Conservation (phyloP, 805 yeast genomes). For the Blastobotrys attinorum region DNA sequence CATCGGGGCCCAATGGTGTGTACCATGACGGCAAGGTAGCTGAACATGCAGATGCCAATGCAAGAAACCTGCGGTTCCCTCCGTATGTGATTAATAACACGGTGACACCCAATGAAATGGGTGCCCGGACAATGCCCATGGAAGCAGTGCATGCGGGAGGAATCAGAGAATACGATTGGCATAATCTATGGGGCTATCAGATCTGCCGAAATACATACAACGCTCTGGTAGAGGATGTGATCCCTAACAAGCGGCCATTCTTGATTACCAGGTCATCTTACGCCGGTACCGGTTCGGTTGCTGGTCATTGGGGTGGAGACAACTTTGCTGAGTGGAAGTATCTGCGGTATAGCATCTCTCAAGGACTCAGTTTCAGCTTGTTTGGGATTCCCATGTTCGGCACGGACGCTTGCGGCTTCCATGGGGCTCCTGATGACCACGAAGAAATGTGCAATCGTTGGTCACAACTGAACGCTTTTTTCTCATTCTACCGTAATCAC, state of each 20-base stretch:
- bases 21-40: background rate
- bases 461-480: conserved; percentile 31
- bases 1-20: background rate
- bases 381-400: conserved; percentile 88
- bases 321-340: conserved; percentile 88
- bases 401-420: conserved; percentile 93
- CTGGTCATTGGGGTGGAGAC: conserved; percentile 97
- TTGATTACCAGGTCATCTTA: conserved; percentile 75
- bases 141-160: conserved; percentile 67
- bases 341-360: conserved; percentile 67
- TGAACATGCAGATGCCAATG: conserved; percentile 14
- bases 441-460: conserved; percentile 47
- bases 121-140: conserved; percentile 80
- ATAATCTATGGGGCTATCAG: conserved; percentile 72
- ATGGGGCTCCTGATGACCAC: conserved; percentile 44
- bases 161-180: conserved; percentile 83
- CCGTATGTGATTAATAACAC: conserved; percentile 29
- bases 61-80: conserved; percentile 30
- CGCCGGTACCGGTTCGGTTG: conserved; percentile 81
- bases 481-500: conserved; percentile 32
- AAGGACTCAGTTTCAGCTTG: conserved; percentile 69
- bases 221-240: conserved; percentile 46
- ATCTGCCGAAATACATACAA: conserved; percentile 71
- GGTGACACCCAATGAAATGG: conserved; percentile 43
- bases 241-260: conserved; percentile 59